These are phyloP conservation scores for Carex kokanica DNA, from an alignment of 176 grass and related monocot genomes.

Conservation along the genomic window DNA sequence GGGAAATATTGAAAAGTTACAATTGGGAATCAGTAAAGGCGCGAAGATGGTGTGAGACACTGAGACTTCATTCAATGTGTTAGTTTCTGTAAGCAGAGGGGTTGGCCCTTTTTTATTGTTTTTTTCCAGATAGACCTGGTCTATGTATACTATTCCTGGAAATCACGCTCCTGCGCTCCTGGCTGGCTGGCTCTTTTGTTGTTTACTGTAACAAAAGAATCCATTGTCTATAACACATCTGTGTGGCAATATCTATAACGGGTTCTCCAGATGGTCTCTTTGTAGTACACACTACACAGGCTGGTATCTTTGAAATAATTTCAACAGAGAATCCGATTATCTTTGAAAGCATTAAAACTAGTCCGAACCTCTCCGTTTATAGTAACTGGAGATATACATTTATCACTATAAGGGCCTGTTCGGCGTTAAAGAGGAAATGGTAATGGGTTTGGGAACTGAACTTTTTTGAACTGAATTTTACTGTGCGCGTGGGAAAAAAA, in stretches of 20 bases:
- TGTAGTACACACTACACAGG: too few relatives aligned
- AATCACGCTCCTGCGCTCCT: not conserved
- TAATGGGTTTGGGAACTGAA: too few relatives aligned
- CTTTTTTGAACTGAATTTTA: too few relatives aligned
- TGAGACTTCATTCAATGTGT: conserved; percentile 7
- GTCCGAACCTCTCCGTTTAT: too few relatives aligned
- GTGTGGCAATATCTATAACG: not conserved
- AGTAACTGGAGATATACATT: too few relatives aligned
- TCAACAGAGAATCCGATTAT: too few relatives aligned
- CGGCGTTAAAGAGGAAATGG: too few relatives aligned
- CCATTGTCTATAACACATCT: not conserved
- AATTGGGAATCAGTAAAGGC: not conserved
- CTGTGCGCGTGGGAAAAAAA: too few relatives aligned
- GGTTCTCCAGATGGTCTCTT: not conserved
- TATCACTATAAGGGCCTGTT: too few relatives aligned
- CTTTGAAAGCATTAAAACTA: not conserved
- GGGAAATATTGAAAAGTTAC: not conserved
- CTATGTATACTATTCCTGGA: not conserved
- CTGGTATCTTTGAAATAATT: too few relatives aligned
- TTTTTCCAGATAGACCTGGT: not conserved
- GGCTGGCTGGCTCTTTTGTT: not conserved
- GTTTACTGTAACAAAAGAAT: not conserved
- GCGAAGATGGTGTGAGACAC: not conserved
- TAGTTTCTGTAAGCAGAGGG: not conserved
- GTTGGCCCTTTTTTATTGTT: not conserved